A percentile compares a stretch with the other conserved stretches of the same genome.
Evolutionary conservation across 2,329 filamentous ascomycete genomes (phyloP).

Genomic region (Epichloe uncinata): DNA sequence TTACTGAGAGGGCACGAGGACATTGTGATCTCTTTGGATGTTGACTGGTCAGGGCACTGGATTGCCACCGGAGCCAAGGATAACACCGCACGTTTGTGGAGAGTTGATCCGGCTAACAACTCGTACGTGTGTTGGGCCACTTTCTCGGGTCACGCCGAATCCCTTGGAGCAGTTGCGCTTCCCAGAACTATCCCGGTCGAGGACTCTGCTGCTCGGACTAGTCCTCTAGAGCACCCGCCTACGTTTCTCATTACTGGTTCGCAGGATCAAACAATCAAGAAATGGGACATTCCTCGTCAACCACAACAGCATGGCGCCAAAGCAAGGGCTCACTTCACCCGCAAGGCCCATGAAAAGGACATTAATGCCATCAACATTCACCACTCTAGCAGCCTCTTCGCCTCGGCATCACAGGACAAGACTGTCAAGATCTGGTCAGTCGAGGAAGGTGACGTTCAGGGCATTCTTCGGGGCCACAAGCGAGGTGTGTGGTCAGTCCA

Average conservation of each 20-base stretch:
- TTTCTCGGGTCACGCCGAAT: slow-evolving; percentile 89
- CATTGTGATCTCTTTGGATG: slow-evolving; percentile 87
- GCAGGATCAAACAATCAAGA: slow-evolving; percentile 89
- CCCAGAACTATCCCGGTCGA: slow-evolving; percentile 55
- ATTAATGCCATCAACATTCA: slow-evolving; percentile 91
- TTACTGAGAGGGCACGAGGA: slow-evolving; percentile 84
- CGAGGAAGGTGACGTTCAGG: slow-evolving; percentile 78
- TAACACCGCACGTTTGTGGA: slow-evolving; percentile 86
- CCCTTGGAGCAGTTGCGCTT: slow-evolving; percentile 76
- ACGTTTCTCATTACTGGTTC: slow-evolving; percentile 81
- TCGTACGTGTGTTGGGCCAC: slow-evolving; percentile 69
- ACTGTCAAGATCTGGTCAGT: slow-evolving; percentile 95
- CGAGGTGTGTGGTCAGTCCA: slow-evolving; percentile 92
- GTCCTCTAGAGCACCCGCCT: slow-evolving; percentile 69
- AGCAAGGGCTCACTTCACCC: slow-evolving; percentile 63
- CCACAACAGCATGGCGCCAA: slow-evolving; percentile 29
- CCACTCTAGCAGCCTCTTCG: slow-evolving; percentile 64
- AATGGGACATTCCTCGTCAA: slow-evolving; percentile 66
- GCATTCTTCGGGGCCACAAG: slow-evolving; percentile 83
- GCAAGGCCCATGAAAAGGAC: slow-evolving; percentile 96
- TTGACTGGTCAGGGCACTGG: slow-evolving; percentile 96
- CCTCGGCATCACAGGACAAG: slow-evolving; percentile 90
- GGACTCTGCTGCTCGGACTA: slow-evolving; percentile 55
- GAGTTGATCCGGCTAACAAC: slow-evolving; percentile 60
- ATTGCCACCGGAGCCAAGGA: slow-evolving; percentile 93